phyloP scores from a whole-genome alignment of 2,329 filamentous ascomycete genomes.

The Lomentospora prolificans region DNA sequence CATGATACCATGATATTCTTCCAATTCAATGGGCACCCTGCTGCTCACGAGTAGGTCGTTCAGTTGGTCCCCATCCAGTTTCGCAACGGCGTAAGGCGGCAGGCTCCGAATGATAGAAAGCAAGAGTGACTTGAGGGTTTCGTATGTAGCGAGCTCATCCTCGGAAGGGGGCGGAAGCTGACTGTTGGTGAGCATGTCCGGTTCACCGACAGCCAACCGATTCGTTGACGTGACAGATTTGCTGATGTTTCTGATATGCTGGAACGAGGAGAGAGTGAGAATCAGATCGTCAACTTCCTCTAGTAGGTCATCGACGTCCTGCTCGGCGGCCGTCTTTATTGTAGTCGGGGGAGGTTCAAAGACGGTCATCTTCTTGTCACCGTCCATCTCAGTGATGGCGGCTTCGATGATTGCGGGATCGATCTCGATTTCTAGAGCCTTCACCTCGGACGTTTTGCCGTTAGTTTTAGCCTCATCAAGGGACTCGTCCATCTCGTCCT shows the following conservation, averaged over 20 bases:
- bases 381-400: slow-evolving; percentile 49
- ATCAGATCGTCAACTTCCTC: slow-evolving; percentile 66
- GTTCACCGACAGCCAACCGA: slow-evolving; percentile 50
- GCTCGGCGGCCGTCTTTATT: slow-evolving; percentile 48
- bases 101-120: slow-evolving; percentile 63
- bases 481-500: slow-evolving; percentile 29
- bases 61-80: slow-evolving; percentile 78
- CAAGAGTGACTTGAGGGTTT: slow-evolving; percentile 66
- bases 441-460: slow-evolving; percentile 17
- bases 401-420: slow-evolving; percentile 44
- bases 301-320: slow-evolving; percentile 60
- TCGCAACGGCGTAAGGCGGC: slow-evolving; percentile 77
- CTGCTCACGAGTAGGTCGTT: slow-evolving; percentile 74
- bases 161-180: slow-evolving; percentile 57
- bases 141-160: slow-evolving; percentile 53
- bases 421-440: slow-evolving; percentile 23
- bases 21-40: slow-evolving; percentile 61
- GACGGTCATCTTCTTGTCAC: slow-evolving; percentile 45
- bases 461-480: slow-evolving; percentile 26
- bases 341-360: slow-evolving; percentile 41
- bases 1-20: slow-evolving; percentile 68
- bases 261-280: slow-evolving; percentile 66
- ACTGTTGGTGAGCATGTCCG: slow-evolving; percentile 59
- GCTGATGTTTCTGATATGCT: slow-evolving; percentile 66
- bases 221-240: slow-evolving; percentile 55